Evolutionary conservation across 225 moss, liverwort and hornwort genomes (phyloP).

Genomic region (Straminergon stramineum): DNA sequence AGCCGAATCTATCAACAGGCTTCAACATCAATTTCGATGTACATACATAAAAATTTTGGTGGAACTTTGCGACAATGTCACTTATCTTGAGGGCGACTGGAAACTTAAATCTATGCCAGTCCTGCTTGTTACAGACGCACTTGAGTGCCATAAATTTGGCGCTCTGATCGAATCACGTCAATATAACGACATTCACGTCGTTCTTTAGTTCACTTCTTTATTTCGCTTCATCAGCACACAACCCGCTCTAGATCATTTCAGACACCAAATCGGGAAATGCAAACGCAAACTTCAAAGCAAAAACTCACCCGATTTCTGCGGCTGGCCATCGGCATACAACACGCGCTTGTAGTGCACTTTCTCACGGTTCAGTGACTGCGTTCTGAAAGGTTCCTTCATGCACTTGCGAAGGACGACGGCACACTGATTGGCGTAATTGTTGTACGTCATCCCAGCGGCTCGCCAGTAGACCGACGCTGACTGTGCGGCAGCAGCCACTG

Average conservation of each 20-base stretch:
- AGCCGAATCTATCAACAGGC: neutral
- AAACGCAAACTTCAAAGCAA: neutral
- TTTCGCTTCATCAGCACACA: neutral
- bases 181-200: neutral
- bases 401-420: constrained; percentile 65
- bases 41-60: neutral
- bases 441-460: constrained; percentile 69
- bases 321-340: constrained; percentile 28
- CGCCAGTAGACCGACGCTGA: constrained; percentile 56
- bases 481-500: neutral
- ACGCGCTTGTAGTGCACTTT: constrained; percentile 61
- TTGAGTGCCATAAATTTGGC: neutral
- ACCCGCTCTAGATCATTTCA: neutral
- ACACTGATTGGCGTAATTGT: constrained; percentile 36
- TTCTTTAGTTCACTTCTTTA: neutral
- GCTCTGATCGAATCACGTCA: neutral
- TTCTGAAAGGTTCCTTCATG: constrained; percentile 77
- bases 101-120: neutral
- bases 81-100: neutral
- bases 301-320: constrained; percentile 13
- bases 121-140: no score
- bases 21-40: neutral
- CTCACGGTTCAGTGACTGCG: constrained; percentile 44
- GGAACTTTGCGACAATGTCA: neutral
- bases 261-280: neutral